Percentiles rank a stretch among this genome's conserved stretches.
Evolutionary conservation across 139 green algal species (phyloP).

Genomic region (Chloropicon primus): DNA sequence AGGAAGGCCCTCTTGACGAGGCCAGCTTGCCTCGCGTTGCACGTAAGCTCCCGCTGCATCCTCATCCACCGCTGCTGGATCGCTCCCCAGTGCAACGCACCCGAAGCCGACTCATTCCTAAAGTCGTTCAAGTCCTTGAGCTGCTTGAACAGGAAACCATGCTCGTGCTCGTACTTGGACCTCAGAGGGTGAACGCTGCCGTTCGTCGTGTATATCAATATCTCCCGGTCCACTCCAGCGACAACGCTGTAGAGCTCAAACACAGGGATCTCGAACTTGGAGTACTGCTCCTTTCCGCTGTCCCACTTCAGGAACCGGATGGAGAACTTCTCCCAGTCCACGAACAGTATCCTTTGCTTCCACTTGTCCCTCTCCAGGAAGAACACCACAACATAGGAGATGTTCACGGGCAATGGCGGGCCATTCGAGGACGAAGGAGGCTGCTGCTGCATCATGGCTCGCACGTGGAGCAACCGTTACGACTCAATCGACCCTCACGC

Average conservation of each 20-base stretch:
- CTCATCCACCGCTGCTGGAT: not conserved
- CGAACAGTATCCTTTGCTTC: not conserved
- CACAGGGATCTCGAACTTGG: not conserved
- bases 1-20: not conserved
- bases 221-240: not conserved
- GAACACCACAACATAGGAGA: not conserved
- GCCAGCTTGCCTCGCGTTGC: not conserved
- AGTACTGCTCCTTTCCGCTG: not conserved
- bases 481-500: too few species aligned
- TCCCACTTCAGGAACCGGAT: not conserved
- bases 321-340: not conserved
- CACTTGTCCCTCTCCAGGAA: not conserved
- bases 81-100: not conserved
- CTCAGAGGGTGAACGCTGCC: not conserved
- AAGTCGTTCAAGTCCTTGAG: not conserved
- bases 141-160: not conserved
- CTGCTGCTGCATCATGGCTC: too few species aligned
- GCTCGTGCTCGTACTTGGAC: not conserved
- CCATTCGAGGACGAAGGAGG: not conserved
- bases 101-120: not conserved
- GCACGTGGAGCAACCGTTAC: too few species aligned
- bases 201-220: not conserved
- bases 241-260: not conserved
- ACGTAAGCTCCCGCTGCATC: not conserved
- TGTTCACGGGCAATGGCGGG: not conserved